Evolutionary conservation across 805 yeast species (phyloP), one percentile per base, ranked within the genome.

Genomic region (Metschnikowia cerradonensis): DNA sequence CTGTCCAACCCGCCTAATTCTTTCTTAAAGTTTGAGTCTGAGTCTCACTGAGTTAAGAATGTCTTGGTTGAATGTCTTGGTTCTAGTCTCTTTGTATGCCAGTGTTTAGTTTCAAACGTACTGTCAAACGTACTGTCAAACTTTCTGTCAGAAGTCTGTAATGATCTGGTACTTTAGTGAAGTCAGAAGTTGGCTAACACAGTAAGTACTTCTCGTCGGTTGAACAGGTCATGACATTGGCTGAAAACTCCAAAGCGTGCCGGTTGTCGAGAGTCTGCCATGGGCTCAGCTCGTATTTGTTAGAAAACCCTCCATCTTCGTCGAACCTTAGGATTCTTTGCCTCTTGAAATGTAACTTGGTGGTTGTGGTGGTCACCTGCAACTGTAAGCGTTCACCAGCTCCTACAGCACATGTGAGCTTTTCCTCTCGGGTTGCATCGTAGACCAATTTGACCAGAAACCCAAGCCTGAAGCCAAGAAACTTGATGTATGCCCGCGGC

Each of bases 351-450:
- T 35, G 19, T 45, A 55, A 45, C 31, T 38, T 41, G 20, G 41
- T 48, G 6, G 34, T 40, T 3, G 40, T 37, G 8, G 48, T 43
- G 10, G 32, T 48, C n/a, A 50, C 50, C 17, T 54, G 58, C 31
- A 57, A 32, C 44, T 57, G 60, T 5, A 57, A 36, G 6, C 32
- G 43, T 32, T 49, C 33, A 10, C 60, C 60, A 1, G 59, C 55
- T 2, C 36, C 42, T 1, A 57, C 54, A 8, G 50, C 37, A 17
- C 60, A 57, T 2, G 45, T 33, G 11, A 56, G 23, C 30, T 52
- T 53, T 26, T 57, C 56, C n/a, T 52, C 55, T 14, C 33, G 41
- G n/a, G 45, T 7, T 32, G 23, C 37, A 30, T 43, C 41, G 26
- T 30, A 36, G 11, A 41, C 30, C 26, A 44, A 20, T 14, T 32